phyloP scores from a whole-genome alignment of 2,329 filamentous ascomycete genomes.

The Apiospora rasikravindrae region DNA sequence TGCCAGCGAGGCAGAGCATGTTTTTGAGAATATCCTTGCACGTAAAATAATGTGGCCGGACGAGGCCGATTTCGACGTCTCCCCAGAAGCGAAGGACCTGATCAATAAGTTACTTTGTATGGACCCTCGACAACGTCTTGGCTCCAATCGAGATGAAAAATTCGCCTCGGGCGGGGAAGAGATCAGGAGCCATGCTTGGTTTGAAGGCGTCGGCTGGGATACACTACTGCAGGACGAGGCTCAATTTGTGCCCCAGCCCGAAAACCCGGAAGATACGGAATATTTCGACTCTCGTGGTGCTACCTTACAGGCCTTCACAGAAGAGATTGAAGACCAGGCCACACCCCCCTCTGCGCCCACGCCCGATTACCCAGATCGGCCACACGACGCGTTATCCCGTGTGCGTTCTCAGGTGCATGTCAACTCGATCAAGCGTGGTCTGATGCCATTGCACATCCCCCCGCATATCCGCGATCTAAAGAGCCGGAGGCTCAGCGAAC shows the following conservation, averaged over 20 bases:
- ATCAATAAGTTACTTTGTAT: slow-evolving; percentile 91
- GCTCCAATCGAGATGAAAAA: slow-evolving; percentile 84
- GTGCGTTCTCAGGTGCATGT: slow-evolving; percentile 77
- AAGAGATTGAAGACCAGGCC: slow-evolving; percentile 89
- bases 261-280: slow-evolving; percentile 96
- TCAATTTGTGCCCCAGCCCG: slow-evolving; percentile 89
- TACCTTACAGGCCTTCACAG: slow-evolving; percentile 87
- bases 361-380: slow-evolving; percentile 83
- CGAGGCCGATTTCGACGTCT: slow-evolving; percentile 78
- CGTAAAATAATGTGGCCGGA: slow-evolving; percentile 93
- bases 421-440: slow-evolving; percentile 83
- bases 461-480: slow-evolving; percentile 93
- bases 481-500: slow-evolving; percentile 87
- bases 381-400: slow-evolving; percentile 91
- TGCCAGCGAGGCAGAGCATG: slow-evolving; percentile 84
- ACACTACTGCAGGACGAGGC: slow-evolving; percentile 92
- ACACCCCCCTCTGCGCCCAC: slow-evolving; percentile 75
- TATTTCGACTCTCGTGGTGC: slow-evolving; percentile 95
- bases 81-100: slow-evolving; percentile 87
- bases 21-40: slow-evolving; percentile 94
- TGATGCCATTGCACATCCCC: slow-evolving; percentile 96
- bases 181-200: slow-evolving; percentile 90
- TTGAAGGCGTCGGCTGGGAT: slow-evolving; percentile 85
- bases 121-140: slow-evolving; percentile 80
- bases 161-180: slow-evolving; percentile 86